Base-by-base conservation (phyloP, 208 protist species). In the Trypanosoma platydactyli region DNA sequence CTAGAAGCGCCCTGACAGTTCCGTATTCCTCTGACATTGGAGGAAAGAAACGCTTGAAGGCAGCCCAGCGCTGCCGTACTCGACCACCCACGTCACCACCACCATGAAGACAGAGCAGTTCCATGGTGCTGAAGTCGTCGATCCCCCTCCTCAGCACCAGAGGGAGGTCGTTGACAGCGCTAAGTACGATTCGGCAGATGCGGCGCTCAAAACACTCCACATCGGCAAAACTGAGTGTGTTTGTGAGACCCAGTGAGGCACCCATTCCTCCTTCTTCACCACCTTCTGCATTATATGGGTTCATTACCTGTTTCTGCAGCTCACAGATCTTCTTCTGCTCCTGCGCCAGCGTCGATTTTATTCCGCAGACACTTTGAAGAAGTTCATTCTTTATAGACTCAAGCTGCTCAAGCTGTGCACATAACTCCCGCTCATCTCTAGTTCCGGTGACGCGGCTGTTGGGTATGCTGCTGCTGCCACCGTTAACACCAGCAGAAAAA, bases 31-130 rank as follows among this genome's bases (percentile, higher is more conserved):
- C 74, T 16, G 82, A 80, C 38, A 80, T 69, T 5, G 79, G 45
- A 0, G 83, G 81, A 54, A 84, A 93, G 25, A 89, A 76, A 12
- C 74, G 63, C 58, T 93, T 84, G 49, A 90, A 88, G 12, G 83
- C 77, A 11, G 48, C 48, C 81, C 83, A 93, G 3, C 87, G 87
- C 54, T 81, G 50, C 22, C 73, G 64, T 45, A 69, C 53, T 15
- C 20, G 22, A 3, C 11, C 24, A 6, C 51, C 60, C 15, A 48
- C 20, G 24, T 70, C 22, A 18, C 48, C 66, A 41, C 52, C 65
- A 9, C 50, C 50, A 53, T 44, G 51, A 42, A 66, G 46, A 42
- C 81, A 64, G 7, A 88, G 71, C 12, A 93, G 58, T 48, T 93
- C 87, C 56, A 93, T 40, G 13, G 61, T 68, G 5, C 71, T 71